Conservation (phyloP, 2,329 filamentous ascomycete species). For the Pseudogymnoascus pannorum region DNA sequence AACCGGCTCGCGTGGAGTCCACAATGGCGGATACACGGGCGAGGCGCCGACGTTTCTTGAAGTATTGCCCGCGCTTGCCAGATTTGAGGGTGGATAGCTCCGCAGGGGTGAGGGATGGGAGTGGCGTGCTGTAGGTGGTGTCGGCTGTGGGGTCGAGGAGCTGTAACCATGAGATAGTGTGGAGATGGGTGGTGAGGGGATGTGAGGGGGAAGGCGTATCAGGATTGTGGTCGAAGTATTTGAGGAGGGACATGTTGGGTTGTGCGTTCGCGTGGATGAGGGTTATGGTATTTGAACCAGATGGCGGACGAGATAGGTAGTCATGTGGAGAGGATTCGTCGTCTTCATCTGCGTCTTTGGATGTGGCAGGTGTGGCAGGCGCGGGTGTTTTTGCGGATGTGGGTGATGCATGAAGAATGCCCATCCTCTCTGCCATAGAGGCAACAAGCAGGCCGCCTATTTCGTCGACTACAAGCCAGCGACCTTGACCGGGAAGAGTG, state of each 20-base stretch:
- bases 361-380: background rate
- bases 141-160: slow-evolving; percentile 72
- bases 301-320: slow-evolving; percentile 57
- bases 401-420: slow-evolving; percentile 43
- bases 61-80: slow-evolving; percentile 76
- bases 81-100: slow-evolving; percentile 67
- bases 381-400: slow-evolving; percentile 11
- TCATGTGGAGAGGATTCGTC: slow-evolving; percentile 10
- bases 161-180: slow-evolving; percentile 86
- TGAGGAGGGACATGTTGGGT: slow-evolving; percentile 78
- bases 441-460: slow-evolving; percentile 62
- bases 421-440: slow-evolving; percentile 65
- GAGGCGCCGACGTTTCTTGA: slow-evolving; percentile 83
- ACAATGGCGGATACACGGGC: slow-evolving; percentile 64
- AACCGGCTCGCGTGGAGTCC: slow-evolving; percentile 64
- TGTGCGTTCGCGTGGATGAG: slow-evolving; percentile 75
- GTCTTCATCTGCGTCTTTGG: slow-evolving; percentile 12
- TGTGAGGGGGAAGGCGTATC: slow-evolving; percentile 59
- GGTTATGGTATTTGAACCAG: slow-evolving; percentile 68
- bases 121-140: slow-evolving; percentile 61
- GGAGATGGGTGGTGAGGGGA: slow-evolving; percentile 73
- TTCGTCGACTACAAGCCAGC: slow-evolving; percentile 64
- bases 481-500: slow-evolving; percentile 38
- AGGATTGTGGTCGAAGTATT: slow-evolving; percentile 81
- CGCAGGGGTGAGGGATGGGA: slow-evolving; percentile 50